A percentile compares a stretch with the other conserved stretches of the same genome.
These are phyloP conservation scores for Dactylonectria macrodidyma DNA, from an alignment of 2,329 filamentous ascomycete genomes.

Conservation along the genomic window DNA sequence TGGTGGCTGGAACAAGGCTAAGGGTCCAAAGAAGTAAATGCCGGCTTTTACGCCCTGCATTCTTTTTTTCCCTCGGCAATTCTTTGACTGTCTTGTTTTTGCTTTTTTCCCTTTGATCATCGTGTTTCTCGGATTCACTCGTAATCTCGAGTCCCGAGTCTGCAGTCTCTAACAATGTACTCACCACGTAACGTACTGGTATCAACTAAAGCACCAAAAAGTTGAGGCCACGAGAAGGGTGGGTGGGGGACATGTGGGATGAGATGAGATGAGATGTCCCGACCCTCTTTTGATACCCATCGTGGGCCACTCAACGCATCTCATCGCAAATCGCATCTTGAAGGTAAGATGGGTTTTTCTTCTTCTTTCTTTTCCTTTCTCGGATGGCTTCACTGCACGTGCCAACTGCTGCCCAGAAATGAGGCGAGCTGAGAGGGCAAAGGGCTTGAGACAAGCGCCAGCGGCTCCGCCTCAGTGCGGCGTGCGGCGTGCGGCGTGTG, in stretches of 20 bases:
- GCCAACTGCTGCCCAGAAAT: slow-evolving; percentile 28
- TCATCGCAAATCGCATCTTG: slow-evolving; percentile 3
- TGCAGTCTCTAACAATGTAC: no score
- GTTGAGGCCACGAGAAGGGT: background rate
- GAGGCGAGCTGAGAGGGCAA: background rate
- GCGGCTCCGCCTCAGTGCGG: slow-evolving; percentile 30
- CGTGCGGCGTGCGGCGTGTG: slow-evolving; percentile 1
- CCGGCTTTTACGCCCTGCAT: background rate
- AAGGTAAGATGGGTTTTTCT: background rate
- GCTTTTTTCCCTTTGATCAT: background rate
- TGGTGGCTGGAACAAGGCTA: background rate
- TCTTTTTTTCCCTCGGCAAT: background rate
- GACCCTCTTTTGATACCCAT: background rate
- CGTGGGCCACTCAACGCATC: background rate
- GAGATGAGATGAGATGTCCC: background rate
- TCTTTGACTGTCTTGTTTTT: background rate
- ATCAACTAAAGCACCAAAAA: background rate
- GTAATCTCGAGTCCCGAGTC: no score
- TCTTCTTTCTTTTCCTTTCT: background rate
- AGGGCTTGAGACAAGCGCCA: no score
- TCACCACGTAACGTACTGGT: no score
- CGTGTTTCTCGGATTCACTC: no score
- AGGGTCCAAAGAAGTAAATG: background rate
- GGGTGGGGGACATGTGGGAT: background rate
- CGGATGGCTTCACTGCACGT: slow-evolving; percentile 30